These are phyloP conservation scores for Capillidium heterosporum DNA, from an alignment of 371 early-diverging fungal genomes.

Conservation along the genomic window DNA sequence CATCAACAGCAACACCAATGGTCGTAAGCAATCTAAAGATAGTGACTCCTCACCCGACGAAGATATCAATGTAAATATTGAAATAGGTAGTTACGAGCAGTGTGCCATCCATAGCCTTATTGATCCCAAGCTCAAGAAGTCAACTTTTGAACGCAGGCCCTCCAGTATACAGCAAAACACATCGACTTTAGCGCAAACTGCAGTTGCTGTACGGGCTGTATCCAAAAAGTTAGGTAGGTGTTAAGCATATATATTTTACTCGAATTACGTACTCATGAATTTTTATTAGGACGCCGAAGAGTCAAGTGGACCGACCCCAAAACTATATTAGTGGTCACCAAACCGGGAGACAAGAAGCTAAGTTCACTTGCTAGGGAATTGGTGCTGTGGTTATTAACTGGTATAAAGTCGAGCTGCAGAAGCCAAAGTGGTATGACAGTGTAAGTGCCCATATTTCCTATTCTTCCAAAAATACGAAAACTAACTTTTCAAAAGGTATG, in stretches of 20 bases:
- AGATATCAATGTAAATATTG: no score
- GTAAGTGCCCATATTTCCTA: constrained; percentile 11
- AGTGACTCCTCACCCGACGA: no score
- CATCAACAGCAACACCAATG: no score
- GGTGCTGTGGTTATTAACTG: constrained; percentile 52
- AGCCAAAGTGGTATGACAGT: constrained; percentile 36
- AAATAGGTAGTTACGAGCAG: not conserved
- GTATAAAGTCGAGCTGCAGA: constrained; percentile 22
- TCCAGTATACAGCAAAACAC: not conserved
- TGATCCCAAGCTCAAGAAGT: not conserved
- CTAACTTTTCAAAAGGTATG: constrained; percentile 8
- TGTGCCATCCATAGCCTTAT: not conserved
- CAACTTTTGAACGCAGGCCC: not conserved
- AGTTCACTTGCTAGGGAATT: constrained; percentile 59
- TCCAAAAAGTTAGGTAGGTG: constrained; percentile 1
- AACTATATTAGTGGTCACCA: constrained; percentile 65
- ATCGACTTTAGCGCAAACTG: not conserved
- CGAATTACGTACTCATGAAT: not conserved
- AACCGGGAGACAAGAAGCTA: constrained; percentile 61
- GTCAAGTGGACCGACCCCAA: not conserved
- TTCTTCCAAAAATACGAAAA: no score
- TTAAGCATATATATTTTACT: not conserved
- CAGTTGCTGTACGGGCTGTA: constrained; percentile 2
- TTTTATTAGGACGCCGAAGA: not conserved
- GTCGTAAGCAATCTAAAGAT: no score